Conservation (phyloP, 2,329 filamentous ascomycete genomes). For the Cladosporium sp. region DNA sequence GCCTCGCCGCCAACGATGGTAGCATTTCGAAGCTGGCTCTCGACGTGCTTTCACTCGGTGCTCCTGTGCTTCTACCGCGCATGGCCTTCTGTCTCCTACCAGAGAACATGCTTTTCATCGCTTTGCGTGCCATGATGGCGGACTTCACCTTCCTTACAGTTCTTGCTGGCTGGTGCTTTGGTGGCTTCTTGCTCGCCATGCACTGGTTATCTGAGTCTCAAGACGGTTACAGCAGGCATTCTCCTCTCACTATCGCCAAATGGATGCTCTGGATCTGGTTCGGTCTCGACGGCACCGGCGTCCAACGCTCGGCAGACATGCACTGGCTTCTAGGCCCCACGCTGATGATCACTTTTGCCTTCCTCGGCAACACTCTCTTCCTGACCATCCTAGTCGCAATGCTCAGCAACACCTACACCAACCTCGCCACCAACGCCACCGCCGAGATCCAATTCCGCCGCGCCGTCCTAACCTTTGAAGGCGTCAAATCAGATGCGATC, state of each 20-base stretch:
- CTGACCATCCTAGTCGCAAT: conserved; percentile 87
- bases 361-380: conserved; percentile 83
- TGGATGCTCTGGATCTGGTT: conserved; percentile 97
- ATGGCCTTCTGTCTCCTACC: conserved; percentile 81
- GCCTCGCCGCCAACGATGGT: conserved; percentile 52
- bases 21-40: conserved; percentile 52
- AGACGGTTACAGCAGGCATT: conserved; percentile 38
- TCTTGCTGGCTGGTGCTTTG: conserved; percentile 79
- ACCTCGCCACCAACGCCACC: conserved; percentile 72
- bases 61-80: conserved; percentile 74
- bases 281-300: conserved; percentile 69
- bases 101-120: conserved; percentile 81
- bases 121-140: conserved; percentile 78
- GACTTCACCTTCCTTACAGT: conserved; percentile 78
- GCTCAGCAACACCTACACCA: conserved; percentile 80
- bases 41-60: conserved; percentile 76
- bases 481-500: conserved; percentile 80
- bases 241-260: conserved; percentile 70
- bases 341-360: conserved; percentile 81
- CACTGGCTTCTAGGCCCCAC: conserved; percentile 77
- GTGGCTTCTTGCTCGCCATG: conserved; percentile 76
- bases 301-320: conserved; percentile 63
- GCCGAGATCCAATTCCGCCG: conserved; percentile 83
- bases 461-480: conserved; percentile 79
- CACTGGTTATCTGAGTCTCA: conserved; percentile 71